phyloP scores from a whole-genome alignment of 2,329 filamentous ascomycete genomes.

The Penicillium sp. region DNA sequence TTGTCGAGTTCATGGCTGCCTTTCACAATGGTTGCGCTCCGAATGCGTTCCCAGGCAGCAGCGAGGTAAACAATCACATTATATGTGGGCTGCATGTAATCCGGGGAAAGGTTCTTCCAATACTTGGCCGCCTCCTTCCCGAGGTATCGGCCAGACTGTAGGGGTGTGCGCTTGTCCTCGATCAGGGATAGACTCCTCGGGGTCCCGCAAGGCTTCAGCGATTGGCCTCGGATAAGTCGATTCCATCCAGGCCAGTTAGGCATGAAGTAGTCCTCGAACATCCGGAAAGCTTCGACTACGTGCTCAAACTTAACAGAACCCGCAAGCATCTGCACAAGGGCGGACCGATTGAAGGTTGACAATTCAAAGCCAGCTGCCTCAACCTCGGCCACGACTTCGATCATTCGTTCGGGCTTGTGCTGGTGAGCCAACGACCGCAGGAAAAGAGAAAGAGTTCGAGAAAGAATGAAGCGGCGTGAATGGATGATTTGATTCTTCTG shows the following conservation, averaged over 20 bases:
- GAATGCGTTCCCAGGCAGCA: constrained; percentile 39
- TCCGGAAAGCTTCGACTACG: constrained; percentile 61
- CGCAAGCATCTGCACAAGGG: constrained; percentile 69
- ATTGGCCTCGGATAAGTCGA: constrained; percentile 35
- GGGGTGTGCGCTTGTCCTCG: constrained; percentile 25
- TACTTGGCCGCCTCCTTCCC: constrained; percentile 33
- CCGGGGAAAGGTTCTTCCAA: constrained; percentile 41
- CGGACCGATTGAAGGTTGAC: constrained; percentile 78
- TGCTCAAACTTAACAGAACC: constrained; percentile 59
- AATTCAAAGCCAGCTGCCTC: constrained; percentile 69
- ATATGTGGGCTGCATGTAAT: constrained; percentile 47
- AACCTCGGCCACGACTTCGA: constrained; percentile 57
- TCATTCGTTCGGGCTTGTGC: constrained; percentile 56
- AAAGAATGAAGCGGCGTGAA: constrained; percentile 52
- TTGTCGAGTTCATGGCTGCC: constrained; percentile 31
- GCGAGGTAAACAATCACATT: constrained; percentile 46
- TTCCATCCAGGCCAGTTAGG: constrained; percentile 75
- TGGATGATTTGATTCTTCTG: constrained; percentile 13
- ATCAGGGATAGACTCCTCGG: constrained; percentile 33
- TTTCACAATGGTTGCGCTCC: constrained; percentile 35
- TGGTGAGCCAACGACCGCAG: constrained; percentile 55
- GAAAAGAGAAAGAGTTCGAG: constrained; percentile 51
- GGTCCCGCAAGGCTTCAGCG: constrained; percentile 29
- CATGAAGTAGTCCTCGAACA: constrained; percentile 79
- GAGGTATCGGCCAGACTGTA: constrained; percentile 21